Evolutionary conservation across 225 moss, liverwort and hornwort species (phyloP).

Genomic region (Thuidium tamariscinum): DNA sequence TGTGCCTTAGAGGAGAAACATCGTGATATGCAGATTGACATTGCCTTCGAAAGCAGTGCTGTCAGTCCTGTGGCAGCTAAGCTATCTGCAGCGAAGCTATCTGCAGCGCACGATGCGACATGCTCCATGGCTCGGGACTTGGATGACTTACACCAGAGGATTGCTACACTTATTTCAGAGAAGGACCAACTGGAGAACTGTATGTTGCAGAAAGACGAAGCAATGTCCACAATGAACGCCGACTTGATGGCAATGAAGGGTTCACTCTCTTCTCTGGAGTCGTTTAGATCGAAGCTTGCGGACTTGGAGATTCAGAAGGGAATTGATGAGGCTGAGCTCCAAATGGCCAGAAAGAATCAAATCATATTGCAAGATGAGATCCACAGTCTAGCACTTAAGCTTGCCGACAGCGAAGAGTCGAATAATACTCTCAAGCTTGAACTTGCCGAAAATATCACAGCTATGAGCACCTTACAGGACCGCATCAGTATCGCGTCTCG

Average conservation of each 20-base stretch:
- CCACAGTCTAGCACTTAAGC: neutral
- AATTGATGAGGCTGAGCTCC: neutral
- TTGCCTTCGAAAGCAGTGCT: neutral
- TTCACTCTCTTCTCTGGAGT: neutral
- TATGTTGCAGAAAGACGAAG: constrained; percentile 2
- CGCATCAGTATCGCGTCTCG: neutral
- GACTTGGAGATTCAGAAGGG: neutral
- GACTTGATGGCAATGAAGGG: neutral
- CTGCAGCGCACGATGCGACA: neutral
- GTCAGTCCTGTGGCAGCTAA: neutral
- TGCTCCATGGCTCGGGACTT: neutral
- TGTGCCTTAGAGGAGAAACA: neutral
- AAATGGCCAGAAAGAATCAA: neutral
- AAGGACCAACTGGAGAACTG: neutral
- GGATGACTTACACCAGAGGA: neutral
- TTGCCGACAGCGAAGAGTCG: constrained; percentile 5
- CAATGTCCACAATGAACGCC: neutral
- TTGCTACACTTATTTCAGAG: neutral
- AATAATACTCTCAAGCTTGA: constrained; percentile 15
- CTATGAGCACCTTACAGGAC: constrained; percentile 3
- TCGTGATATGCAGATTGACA: neutral
- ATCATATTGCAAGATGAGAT: constrained; percentile 4
- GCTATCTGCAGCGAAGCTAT: neutral
- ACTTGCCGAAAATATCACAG: constrained; percentile 6
- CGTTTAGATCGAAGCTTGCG: neutral